These are phyloP conservation scores for Aspergillus neotritici DNA, from an alignment of 2,329 filamentous ascomycete species.

Conservation along the genomic window DNA sequence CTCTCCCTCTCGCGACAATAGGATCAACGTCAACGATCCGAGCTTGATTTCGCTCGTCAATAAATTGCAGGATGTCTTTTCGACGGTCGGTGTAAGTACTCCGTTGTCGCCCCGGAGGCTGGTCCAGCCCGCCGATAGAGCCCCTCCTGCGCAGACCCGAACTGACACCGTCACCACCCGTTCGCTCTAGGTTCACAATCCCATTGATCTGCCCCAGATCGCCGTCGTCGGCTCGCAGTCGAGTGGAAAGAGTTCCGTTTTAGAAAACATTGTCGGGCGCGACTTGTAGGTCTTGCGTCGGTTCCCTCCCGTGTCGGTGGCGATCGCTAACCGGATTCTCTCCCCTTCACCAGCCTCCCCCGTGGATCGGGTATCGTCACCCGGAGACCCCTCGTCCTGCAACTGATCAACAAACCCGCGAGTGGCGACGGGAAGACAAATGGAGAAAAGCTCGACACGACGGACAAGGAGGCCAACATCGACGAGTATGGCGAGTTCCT, in stretches of 20 bases:
- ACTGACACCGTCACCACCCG: constrained; percentile 28
- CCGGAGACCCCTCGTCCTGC: constrained; percentile 87
- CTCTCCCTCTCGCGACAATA: constrained; percentile 32
- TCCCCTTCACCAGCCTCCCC: constrained; percentile 61
- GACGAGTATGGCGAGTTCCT: constrained; percentile 99
- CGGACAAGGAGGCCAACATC: constrained; percentile 80
- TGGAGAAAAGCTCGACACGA: constrained; percentile 62
- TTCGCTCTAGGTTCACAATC: constrained; percentile 75
- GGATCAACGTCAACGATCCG: constrained; percentile 67
- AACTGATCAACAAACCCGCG: constrained; percentile 86
- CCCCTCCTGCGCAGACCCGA: constrained; percentile 9
- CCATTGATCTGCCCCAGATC: constrained; percentile 97
- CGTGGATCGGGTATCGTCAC: constrained; percentile 98
- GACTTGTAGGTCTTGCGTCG: constrained; percentile 71
- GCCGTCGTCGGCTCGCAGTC: constrained; percentile 97
- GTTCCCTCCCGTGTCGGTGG: constrained; percentile 1
- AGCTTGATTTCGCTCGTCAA: constrained; percentile 80
- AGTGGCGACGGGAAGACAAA: constrained; percentile 58
- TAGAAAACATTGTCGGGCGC: constrained; percentile 97
- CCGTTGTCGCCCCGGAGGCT: not conserved
- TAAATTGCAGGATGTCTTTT: constrained; percentile 98
- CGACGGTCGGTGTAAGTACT: constrained; percentile 75
- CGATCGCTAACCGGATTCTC: constrained; percentile 21
- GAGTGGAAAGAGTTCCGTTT: constrained; percentile 96
- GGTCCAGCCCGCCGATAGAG: not conserved